phyloP scores from a whole-genome alignment of 306 rosid genomes.

The Potentilla sterilis region DNA sequence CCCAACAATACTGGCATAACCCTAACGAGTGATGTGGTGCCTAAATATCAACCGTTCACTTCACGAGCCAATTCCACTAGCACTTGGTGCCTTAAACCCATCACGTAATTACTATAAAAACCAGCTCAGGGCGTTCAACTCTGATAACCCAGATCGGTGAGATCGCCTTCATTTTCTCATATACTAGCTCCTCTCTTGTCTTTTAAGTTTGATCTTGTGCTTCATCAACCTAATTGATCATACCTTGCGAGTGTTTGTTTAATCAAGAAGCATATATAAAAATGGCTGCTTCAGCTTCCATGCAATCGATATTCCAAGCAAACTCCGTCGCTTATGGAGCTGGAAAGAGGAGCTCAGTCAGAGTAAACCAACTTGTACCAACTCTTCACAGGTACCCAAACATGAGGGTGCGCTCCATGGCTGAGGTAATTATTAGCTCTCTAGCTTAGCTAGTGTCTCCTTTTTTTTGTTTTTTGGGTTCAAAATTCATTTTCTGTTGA shows the following conservation, averaged over 20 bases:
- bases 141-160: background rate
- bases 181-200: too few species aligned
- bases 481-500: background rate
- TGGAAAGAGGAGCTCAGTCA: background rate
- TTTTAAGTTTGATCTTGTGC: background rate
- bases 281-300: constrained; percentile 24
- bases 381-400: background rate
- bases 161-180: too few species aligned
- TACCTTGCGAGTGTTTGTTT: background rate
- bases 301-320: constrained; percentile 6
- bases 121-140: background rate
- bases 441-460: background rate
- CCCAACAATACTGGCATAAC: background rate
- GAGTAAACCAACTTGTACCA: constrained; percentile 2
- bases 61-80: background rate
- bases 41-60: constrained; percentile 17
- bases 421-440: constrained; percentile 2
- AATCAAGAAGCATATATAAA: background rate
- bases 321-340: constrained; percentile 9
- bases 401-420: constrained; percentile 22
- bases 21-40: constrained; percentile 20
- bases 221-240: background rate
- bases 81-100: too few species aligned
- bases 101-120: background rate
- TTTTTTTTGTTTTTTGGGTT: background rate